phyloP scores from a whole-genome alignment of 148 eudicot genomes.

The Silene conica region DNA sequence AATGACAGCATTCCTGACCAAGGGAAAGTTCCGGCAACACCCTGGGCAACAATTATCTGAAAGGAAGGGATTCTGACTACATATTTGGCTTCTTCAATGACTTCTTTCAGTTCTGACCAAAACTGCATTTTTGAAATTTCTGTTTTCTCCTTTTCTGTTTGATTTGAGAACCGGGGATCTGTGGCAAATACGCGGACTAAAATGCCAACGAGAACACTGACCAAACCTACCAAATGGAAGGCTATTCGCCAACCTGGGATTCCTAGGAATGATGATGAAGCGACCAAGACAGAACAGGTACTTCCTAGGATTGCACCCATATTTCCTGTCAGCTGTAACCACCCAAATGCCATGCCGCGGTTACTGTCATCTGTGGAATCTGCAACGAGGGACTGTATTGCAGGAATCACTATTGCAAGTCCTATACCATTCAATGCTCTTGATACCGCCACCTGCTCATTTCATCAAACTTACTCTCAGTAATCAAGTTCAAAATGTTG shows the following conservation, averaged over 20 bases:
- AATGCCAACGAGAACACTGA: constrained; percentile 70
- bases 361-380: constrained; percentile 81
- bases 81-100: constrained; percentile 55
- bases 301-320: constrained; percentile 86
- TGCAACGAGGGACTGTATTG: constrained; percentile 80
- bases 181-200: constrained; percentile 62
- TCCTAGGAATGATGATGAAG: constrained; percentile 63
- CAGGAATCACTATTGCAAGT: constrained; percentile 80
- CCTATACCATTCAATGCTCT: constrained; percentile 87
- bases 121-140: constrained; percentile 33
- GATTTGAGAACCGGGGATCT: constrained; percentile 52
- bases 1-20: constrained; percentile 70
- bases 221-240: constrained; percentile 65
- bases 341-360: constrained; percentile 87
- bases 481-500: neutral
- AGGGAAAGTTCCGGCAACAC: constrained; percentile 80
- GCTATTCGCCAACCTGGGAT: constrained; percentile 85
- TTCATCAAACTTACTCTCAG: neutral
- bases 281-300: constrained; percentile 51
- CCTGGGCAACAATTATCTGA: constrained; percentile 83
- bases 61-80: constrained; percentile 67
- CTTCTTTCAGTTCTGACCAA: constrained; percentile 43
- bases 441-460: constrained; percentile 70
- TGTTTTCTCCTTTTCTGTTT: constrained; percentile 11
- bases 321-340: constrained; percentile 66